phyloP scores from a whole-genome alignment of 169 alveolate species.

The Theileria equi region DNA sequence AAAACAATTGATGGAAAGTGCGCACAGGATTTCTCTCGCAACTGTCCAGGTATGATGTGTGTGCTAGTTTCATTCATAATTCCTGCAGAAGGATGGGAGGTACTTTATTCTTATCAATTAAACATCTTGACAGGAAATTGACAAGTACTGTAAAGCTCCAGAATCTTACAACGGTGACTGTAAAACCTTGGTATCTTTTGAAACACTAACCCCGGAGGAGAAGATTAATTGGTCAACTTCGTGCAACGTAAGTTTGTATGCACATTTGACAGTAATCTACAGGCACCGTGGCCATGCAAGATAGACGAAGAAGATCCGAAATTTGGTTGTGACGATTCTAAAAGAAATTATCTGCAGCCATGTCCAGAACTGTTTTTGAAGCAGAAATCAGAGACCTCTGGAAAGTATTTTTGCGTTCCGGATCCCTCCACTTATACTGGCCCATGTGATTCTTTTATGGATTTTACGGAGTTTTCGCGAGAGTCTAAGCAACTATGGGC shows the following conservation, averaged over 20 bases:
- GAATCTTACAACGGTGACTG: slow-evolving; percentile 60
- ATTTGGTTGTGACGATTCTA: slow-evolving; percentile 8
- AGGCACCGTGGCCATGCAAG: slow-evolving; percentile 28
- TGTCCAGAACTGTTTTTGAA: slow-evolving; percentile 48
- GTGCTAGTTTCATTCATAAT: neutral
- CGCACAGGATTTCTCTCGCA: slow-evolving; percentile 41
- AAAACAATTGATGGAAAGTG: slow-evolving; percentile 41
- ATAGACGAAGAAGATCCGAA: neutral
- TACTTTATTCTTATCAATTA: neutral
- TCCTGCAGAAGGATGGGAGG: slow-evolving; percentile 51
- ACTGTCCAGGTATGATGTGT: slow-evolving; percentile 61
- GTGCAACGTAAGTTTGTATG: slow-evolving; percentile 10
- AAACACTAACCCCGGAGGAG: slow-evolving; percentile 17
- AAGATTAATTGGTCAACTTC: slow-evolving; percentile 28
- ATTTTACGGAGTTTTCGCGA: slow-evolving; percentile 36
- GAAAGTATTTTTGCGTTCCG: slow-evolving; percentile 22
- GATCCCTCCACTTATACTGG: slow-evolving; percentile 51
- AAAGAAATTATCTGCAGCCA: slow-evolving; percentile 35
- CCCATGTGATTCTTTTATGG: slow-evolving; percentile 45
- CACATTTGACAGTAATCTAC: neutral
- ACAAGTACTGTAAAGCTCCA: slow-evolving; percentile 50
- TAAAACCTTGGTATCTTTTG: neutral
- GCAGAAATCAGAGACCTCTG: slow-evolving; percentile 10
- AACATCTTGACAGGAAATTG: slow-evolving; percentile 11
- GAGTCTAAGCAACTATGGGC: slow-evolving; percentile 60